Evolutionary conservation across 2,329 filamentous ascomycete species (phyloP).

Genomic region (Clonostachys rhizophaga): DNA sequence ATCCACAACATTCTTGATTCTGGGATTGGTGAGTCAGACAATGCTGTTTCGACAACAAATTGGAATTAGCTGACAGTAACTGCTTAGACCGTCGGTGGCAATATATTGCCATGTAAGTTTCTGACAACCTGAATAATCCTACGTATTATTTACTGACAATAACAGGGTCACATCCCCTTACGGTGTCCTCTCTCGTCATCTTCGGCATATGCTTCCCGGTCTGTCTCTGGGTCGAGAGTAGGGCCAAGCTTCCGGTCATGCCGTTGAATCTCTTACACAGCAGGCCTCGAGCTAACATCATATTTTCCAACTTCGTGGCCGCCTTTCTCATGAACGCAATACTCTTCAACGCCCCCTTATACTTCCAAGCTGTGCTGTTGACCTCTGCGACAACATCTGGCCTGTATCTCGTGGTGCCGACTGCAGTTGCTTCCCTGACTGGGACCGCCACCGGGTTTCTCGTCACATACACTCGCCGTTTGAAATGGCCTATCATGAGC

Average conservation of each 20-base stretch:
- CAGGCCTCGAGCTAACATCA: conserved; percentile 50
- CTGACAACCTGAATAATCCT: too few species aligned
- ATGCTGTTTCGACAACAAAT: too few species aligned
- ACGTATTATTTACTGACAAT: conserved; percentile 25
- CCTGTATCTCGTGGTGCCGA: conserved; percentile 64
- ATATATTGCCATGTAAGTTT: not conserved
- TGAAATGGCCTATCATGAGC: conserved; percentile 54
- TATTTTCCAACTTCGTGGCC: conserved; percentile 49
- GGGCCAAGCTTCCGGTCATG: conserved; percentile 52
- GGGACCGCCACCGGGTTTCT: conserved; percentile 58
- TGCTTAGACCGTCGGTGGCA: too few species aligned
- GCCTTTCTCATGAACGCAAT: conserved; percentile 50
- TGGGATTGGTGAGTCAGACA: too few species aligned
- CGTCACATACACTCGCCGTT: conserved; percentile 52
- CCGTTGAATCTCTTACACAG: conserved; percentile 46
- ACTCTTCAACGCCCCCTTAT: conserved; percentile 60
- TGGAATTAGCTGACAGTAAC: too few species aligned
- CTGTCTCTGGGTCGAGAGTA: conserved; percentile 48
- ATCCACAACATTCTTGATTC: not conserved
- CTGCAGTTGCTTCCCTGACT: conserved; percentile 46
- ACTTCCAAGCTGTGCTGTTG: conserved; percentile 71
- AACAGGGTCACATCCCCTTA: conserved; percentile 42
- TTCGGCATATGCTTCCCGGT: conserved; percentile 41
- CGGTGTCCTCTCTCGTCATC: conserved; percentile 44
- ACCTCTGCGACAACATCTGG: conserved; percentile 67